A percentile compares a stretch with the other conserved stretches of the same genome.
Conservation (phyloP, 305 asterid species). For the Fraxinus velutina region DNA sequence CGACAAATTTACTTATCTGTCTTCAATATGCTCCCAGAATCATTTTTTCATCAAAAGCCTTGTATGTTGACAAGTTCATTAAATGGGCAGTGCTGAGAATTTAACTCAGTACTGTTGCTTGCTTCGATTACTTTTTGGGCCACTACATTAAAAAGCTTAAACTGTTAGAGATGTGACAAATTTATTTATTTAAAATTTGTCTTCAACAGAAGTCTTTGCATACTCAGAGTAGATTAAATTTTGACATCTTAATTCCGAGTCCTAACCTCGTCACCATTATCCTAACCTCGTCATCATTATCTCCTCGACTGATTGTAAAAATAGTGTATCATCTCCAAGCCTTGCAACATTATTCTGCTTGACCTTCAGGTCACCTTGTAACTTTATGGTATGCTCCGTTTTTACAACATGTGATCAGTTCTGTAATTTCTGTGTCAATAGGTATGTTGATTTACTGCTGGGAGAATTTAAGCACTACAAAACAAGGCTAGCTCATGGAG, state of each 20-base stretch:
- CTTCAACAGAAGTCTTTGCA: neutral
- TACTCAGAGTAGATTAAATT: neutral
- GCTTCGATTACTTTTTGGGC: neutral
- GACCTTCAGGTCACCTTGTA: neutral
- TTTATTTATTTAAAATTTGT: neutral
- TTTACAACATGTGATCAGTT: slow-evolving; percentile 2
- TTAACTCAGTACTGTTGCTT: neutral
- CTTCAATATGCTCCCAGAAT: neutral
- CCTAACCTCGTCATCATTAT: too few relatives aligned
- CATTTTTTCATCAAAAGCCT: neutral
- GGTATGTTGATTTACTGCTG: slow-evolving; percentile 88
- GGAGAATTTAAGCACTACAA: slow-evolving; percentile 98
- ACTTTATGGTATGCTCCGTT: neutral
- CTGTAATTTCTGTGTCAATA: slow-evolving; percentile 20
- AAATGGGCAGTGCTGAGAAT: neutral
- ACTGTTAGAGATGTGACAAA: neutral
- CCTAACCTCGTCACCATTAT: neutral
- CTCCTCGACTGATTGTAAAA: neutral
- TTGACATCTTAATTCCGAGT: neutral
- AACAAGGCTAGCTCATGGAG: slow-evolving; percentile 91
- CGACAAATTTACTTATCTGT: neutral
- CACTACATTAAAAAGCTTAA: neutral
- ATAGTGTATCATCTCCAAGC: neutral
- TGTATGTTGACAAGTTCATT: neutral
- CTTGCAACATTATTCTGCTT: neutral